These are phyloP conservation scores for Linnemannia elongata DNA, from an alignment of 192 early-diverging fungal genomes.

Conservation along the genomic window DNA sequence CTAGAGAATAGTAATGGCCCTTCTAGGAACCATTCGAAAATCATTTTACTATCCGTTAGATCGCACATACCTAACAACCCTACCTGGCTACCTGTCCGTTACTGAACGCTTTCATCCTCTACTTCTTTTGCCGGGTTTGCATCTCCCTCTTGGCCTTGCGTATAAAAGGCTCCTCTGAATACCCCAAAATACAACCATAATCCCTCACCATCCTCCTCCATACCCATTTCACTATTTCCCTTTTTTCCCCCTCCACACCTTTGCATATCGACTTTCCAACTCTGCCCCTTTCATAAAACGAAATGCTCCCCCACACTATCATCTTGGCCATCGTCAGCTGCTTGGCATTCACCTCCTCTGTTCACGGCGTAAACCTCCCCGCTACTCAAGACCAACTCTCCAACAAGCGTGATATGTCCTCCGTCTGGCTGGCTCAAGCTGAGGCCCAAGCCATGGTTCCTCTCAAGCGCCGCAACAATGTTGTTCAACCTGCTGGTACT, in stretches of 20 bases:
- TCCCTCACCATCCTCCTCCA: neutral
- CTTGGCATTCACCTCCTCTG: neutral
- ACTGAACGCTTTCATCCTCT: neutral
- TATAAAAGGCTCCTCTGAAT: neutral
- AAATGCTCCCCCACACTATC: constrained; percentile 5
- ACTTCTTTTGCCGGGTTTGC: neutral
- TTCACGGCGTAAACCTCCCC: neutral
- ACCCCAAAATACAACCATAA: neutral
- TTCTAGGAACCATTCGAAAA: neutral
- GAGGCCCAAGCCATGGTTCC: neutral
- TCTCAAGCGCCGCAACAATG: constrained; percentile 9
- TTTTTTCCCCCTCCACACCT: neutral
- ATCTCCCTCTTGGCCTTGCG: neutral
- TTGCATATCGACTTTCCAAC: neutral
- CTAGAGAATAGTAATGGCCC: neutral
- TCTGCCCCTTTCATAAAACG: too few relatives aligned
- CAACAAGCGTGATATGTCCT: constrained; percentile 10
- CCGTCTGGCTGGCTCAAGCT: neutral
- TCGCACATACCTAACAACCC: neutral
- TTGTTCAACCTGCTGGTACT: neutral
- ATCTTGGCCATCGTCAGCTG: neutral
- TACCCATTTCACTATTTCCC: neutral
- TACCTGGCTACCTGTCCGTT: neutral
- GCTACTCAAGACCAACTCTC: neutral
- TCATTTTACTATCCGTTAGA: neutral